Percentiles rank a stretch among this genome's conserved stretches.
Conservation (phyloP, 2,329 filamentous ascomycete species). For the Hypoxylon sp. region DNA sequence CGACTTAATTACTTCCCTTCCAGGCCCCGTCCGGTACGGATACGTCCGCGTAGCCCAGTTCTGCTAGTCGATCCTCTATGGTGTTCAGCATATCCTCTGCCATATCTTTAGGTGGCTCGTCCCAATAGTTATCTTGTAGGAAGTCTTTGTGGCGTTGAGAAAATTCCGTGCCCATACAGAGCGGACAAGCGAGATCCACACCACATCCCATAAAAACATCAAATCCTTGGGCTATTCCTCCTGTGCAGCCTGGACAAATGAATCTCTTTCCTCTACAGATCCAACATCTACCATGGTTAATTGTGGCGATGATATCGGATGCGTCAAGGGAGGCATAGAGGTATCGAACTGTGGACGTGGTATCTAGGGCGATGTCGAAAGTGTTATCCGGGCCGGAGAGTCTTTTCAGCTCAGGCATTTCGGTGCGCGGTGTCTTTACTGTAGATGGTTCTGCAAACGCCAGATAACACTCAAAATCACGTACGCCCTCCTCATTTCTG, state of each 20-base stretch:
- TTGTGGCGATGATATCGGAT: slow-evolving; percentile 15
- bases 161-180: slow-evolving; percentile 21
- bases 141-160: slow-evolving; percentile 6
- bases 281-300: slow-evolving; percentile 8
- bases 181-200: slow-evolving; percentile 27
- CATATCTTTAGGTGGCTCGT: neutral
- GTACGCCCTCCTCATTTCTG: neutral
- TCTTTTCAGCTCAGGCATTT: slow-evolving; percentile 13
- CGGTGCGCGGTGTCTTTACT: neutral
- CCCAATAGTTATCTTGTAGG: neutral
- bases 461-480: slow-evolving; percentile 14
- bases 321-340: slow-evolving; percentile 18
- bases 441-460: slow-evolving; percentile 3
- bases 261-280: slow-evolving; percentile 10
- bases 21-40: neutral
- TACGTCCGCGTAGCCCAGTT: slow-evolving; percentile 3
- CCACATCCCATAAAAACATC: slow-evolving; percentile 22
- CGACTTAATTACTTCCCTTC: neutral
- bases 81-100: neutral
- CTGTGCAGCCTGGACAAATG: slow-evolving; percentile 28
- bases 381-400: slow-evolving; percentile 17
- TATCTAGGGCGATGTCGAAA: slow-evolving; percentile 23
- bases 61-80: slow-evolving; percentile 6
- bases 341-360: slow-evolving; percentile 3
- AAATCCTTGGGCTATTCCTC: slow-evolving; percentile 4